phyloP scores from a whole-genome alignment of 768 basidiomycete genomes.

The Calocybe gangraenosa region DNA sequence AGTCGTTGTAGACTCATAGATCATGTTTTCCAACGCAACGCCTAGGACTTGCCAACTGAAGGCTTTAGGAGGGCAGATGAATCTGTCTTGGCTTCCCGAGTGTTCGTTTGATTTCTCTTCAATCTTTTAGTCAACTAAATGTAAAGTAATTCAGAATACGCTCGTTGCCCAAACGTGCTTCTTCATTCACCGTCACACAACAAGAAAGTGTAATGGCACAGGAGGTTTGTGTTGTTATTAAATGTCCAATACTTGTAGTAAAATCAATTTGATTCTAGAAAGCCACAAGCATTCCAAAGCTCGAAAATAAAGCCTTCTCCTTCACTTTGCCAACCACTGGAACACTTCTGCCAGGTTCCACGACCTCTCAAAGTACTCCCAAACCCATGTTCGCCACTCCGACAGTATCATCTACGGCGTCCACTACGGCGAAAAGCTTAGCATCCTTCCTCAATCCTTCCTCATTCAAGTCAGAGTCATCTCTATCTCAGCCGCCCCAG shows the following conservation, averaged over 20 bases:
- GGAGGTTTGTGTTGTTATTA: slow-evolving; percentile 14
- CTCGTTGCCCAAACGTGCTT: slow-evolving; percentile 50
- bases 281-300: slow-evolving; percentile 31
- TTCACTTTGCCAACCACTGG: slow-evolving; percentile 13
- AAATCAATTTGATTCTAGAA: slow-evolving; percentile 4
- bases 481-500: slow-evolving; percentile 1
- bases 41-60: slow-evolving; percentile 37
- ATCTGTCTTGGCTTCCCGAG: slow-evolving; percentile 46
- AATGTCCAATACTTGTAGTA: neutral
- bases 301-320: slow-evolving; percentile 25
- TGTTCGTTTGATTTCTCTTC: slow-evolving; percentile 22
- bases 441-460: slow-evolving; percentile 35
- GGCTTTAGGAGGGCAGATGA: slow-evolving; percentile 63
- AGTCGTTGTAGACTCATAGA: neutral
- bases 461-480: slow-evolving; percentile 5
- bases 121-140: slow-evolving; percentile 1
- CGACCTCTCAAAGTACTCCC: slow-evolving; percentile 1
- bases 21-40: neutral
- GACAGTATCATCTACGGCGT: slow-evolving; percentile 30
- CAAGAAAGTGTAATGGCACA: too few relatives aligned
- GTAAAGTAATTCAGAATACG: slow-evolving; percentile 47
- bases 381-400: slow-evolving; percentile 14
- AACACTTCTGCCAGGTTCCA: neutral
- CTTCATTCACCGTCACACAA: slow-evolving; percentile 16
- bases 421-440: slow-evolving; percentile 49